Evolutionary conservation across 495 filamentous ascomycete species (phyloP).

Genomic region (Neurospora sp.): DNA sequence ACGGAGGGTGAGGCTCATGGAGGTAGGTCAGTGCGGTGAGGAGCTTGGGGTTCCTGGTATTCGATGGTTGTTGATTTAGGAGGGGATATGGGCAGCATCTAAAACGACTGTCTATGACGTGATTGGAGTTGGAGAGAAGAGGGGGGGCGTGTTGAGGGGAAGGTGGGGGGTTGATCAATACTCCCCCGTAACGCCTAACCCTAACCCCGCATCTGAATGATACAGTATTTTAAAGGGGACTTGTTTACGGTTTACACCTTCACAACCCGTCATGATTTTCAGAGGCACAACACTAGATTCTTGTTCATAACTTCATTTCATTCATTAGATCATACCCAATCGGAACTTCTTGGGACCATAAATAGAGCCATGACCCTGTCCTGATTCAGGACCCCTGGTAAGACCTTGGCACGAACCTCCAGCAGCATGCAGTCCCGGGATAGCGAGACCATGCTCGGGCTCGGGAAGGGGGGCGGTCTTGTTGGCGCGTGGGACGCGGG

Average conservation of each 20-base stretch:
- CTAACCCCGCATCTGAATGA: neutral
- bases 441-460: slow-evolving; percentile 21
- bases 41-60: neutral
- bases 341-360: neutral
- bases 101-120: neutral
- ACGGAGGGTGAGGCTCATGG: neutral
- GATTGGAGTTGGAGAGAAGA: neutral
- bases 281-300: neutral
- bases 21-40: neutral
- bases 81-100: neutral
- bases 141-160: neutral
- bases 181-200: neutral
- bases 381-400: slow-evolving; percentile 14
- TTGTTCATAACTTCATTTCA: neutral
- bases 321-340: neutral
- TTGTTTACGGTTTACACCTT: neutral
- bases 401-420: slow-evolving; percentile 23
- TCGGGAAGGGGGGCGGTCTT: slow-evolving; percentile 31
- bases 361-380: slow-evolving; percentile 11
- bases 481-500: slow-evolving; percentile 24
- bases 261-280: neutral
- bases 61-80: neutral
- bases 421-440: slow-evolving; percentile 20
- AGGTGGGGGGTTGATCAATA: neutral
- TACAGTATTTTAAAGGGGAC: neutral